Evolutionary conservation across 345 rosid species (phyloP), one percentile per base, ranked within the genome.

Genomic region (Cardamine occulta): DNA sequence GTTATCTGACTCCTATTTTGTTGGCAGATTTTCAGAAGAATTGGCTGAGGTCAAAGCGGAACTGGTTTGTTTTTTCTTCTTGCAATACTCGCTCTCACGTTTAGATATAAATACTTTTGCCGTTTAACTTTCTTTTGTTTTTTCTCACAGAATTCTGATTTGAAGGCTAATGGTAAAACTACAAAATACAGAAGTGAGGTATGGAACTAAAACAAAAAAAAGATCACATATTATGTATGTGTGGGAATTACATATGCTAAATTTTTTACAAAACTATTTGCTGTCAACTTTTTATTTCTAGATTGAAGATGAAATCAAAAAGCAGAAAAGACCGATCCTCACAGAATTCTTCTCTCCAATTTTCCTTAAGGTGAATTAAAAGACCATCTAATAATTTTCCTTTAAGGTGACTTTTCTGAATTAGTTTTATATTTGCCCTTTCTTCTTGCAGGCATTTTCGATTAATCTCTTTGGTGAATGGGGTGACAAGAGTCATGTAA

Each of bases 401-500:
- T 35, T n/a, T 9, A 31, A 51, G 24, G 45, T 53, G 48, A 66
- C 7, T 39, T 55, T 8, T 63, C 35, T 35, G 54, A n/a, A 34
- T 52, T 31, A 59, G 55, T 67, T 80, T 75, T 48, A 77, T 58
- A 29, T 51, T 70, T 47, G 9, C 1, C 55, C 39, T 67, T 11
- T 66, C n/a, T 78, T 39, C 23, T 68, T 76, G 76, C 92, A 95
- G 99, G 99, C 99, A n/a, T 95, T 95, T 84, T 95, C 97, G 21
- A 89, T 95, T 40, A 92, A 89, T 3, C 92, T 95, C 84, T 92
- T 95, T 77, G 99, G 99, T 24, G 99, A 95, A 87, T 90, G 91
- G 92, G 99, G 99, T 58, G 99, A 95, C 85, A 95, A 88, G 93
- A 95, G 99, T 81, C 99, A 92, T 96, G 97, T 95, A 77, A 69